Evolutionary conservation across 176 grass and related monocot species (phyloP).

Genomic region (Olyra latifolia): DNA sequence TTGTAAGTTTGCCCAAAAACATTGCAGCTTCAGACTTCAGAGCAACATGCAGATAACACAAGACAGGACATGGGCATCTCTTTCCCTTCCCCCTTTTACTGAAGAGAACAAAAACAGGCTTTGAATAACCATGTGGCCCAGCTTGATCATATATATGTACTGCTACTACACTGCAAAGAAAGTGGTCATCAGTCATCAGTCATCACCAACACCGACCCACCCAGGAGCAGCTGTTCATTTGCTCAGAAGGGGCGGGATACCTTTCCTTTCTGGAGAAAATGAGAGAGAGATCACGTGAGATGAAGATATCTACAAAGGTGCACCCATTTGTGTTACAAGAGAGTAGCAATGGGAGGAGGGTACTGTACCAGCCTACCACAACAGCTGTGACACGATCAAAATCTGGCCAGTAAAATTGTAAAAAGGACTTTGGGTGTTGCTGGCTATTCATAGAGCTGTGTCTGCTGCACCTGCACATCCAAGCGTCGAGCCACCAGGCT

Average conservation of each 20-base stretch:
- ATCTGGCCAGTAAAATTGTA: slow-evolving; percentile 16
- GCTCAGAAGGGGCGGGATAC: not conserved
- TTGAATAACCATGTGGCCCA: slow-evolving; percentile 29
- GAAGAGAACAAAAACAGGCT: slow-evolving; percentile 9
- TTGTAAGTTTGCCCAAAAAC: not conserved
- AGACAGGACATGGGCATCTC: slow-evolving; percentile 31
- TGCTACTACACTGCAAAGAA: not conserved
- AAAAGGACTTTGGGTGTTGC: not conserved
- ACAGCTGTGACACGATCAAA: not conserved
- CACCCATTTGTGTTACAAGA: not conserved
- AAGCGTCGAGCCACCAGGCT: slow-evolving; percentile 18
- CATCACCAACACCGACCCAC: not conserved
- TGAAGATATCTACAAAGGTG: not conserved
- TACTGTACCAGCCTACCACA: not conserved
- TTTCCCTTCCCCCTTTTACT: not conserved
- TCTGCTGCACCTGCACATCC: not conserved
- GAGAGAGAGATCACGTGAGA: not conserved
- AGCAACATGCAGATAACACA: not conserved
- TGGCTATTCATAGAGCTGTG: not conserved
- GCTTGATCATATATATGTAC: slow-evolving; percentile 3
- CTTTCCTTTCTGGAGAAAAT: not conserved
- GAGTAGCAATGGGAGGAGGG: not conserved
- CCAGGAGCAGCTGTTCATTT: not conserved
- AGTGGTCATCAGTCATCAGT: not conserved
- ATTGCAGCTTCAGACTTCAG: slow-evolving; percentile 24